A percentile compares a stretch with the other conserved stretches of the same genome.
Evolutionary conservation across 169 alveolate genomes (phyloP).

Genomic region (Plasmodium vivax): DNA sequence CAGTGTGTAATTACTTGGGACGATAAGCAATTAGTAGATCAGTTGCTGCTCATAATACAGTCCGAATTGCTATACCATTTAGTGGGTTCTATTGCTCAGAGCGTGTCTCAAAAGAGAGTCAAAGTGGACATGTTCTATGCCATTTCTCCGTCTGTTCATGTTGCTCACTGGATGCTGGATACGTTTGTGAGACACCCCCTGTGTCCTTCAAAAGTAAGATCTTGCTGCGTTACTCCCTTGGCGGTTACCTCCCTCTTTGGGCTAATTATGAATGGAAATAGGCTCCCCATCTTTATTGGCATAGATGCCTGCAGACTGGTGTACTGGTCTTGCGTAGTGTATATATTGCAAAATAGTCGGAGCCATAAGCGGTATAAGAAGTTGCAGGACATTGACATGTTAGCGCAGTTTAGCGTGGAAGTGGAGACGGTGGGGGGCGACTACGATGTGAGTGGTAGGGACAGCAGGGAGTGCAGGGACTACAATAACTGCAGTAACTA

Average conservation of each 20-base stretch:
- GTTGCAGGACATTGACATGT: slow-evolving; percentile 50
- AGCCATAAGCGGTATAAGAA: slow-evolving; percentile 10
- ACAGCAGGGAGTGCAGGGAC: not conserved
- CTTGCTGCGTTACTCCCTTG: slow-evolving; percentile 79
- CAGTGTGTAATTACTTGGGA: slow-evolving; percentile 73
- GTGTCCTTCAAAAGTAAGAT: slow-evolving; percentile 87
- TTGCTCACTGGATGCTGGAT: slow-evolving; percentile 91
- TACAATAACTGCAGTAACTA: too few species aligned
- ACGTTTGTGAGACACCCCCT: slow-evolving; percentile 90
- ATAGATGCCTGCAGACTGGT: slow-evolving; percentile 88
- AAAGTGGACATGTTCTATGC: slow-evolving; percentile 79
- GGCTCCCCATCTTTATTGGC: slow-evolving; percentile 89
- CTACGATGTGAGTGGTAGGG: not conserved
- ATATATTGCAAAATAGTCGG: slow-evolving; percentile 33
- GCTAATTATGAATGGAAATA: slow-evolving; percentile 87
- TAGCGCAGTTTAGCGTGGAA: slow-evolving; percentile 29
- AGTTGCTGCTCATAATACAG: slow-evolving; percentile 75
- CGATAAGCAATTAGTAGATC: slow-evolving; percentile 47
- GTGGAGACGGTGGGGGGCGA: not conserved
- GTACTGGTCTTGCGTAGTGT: slow-evolving; percentile 80
- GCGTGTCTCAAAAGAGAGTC: slow-evolving; percentile 72
- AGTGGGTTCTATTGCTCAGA: slow-evolving; percentile 86
- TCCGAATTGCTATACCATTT: slow-evolving; percentile 85
- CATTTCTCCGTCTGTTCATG: slow-evolving; percentile 86
- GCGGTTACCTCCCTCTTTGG: slow-evolving; percentile 85